phyloP scores from a whole-genome alignment of 2,329 filamentous ascomycete genomes.

The Hypoxylon sp. region DNA sequence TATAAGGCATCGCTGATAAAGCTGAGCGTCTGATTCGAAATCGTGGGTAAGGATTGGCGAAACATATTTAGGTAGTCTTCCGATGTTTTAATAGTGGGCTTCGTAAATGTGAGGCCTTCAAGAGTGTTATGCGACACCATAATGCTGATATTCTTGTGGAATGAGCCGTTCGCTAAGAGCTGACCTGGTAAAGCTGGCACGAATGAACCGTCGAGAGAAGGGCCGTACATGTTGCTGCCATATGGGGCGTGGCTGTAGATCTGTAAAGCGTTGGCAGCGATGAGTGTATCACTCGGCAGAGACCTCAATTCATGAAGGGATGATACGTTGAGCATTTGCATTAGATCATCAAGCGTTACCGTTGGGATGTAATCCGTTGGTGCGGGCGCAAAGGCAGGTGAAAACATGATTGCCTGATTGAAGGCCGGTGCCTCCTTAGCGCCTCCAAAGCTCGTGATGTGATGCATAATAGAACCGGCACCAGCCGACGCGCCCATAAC shows the following conservation, averaged over 20 bases:
- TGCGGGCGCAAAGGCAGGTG: conserved; percentile 18
- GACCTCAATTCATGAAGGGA: neutral
- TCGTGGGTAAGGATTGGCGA: conserved; percentile 6
- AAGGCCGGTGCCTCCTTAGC: conserved; percentile 5
- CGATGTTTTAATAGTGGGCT: conserved; percentile 14
- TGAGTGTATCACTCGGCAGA: conserved; percentile 11
- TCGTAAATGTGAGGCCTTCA: conserved; percentile 23
- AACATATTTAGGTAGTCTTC: conserved; percentile 19
- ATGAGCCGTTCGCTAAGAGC: conserved; percentile 22
- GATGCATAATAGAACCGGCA: conserved; percentile 21
- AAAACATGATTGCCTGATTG: conserved; percentile 21
- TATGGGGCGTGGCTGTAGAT: conserved; percentile 24
- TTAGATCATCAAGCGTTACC: conserved; percentile 1
- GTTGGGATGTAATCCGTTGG: conserved; percentile 11
- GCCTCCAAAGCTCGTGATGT: conserved; percentile 18
- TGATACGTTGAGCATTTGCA: conserved; percentile 18
- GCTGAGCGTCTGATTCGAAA: neutral
- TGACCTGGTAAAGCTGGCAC: conserved; percentile 14
- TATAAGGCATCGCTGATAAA: conserved; percentile 17
- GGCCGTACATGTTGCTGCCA: conserved; percentile 25
- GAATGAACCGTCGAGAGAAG: conserved; percentile 12
- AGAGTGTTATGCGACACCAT: conserved; percentile 22
- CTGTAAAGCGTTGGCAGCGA: conserved; percentile 15
- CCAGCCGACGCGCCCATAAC: conserved; percentile 24
- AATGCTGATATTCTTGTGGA: conserved; percentile 23